Evolutionary conservation across 73 alveolate species (phyloP).

Genomic region (Diophrys sp.): DNA sequence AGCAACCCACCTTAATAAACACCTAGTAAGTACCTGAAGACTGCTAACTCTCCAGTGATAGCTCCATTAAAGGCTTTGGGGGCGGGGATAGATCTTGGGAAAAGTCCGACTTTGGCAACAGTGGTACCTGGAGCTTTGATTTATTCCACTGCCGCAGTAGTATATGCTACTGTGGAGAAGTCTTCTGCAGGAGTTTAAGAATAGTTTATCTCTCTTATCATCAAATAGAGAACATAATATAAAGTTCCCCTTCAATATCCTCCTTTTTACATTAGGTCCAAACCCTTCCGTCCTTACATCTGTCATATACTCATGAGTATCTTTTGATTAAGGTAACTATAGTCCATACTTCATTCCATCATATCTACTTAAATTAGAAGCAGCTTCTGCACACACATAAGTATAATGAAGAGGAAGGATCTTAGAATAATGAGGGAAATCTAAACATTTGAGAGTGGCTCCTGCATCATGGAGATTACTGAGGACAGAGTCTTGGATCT

Average conservation of each 20-base stretch:
- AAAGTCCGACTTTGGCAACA: no score
- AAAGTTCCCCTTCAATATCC: constrained; percentile 51
- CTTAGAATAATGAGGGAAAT: constrained; percentile 28
- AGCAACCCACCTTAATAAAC: no score
- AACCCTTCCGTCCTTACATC: constrained; percentile 37
- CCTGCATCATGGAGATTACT: constrained; percentile 17
- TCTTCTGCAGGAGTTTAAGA: no score
- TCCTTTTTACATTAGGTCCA: constrained; percentile 55
- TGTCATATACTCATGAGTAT: constrained; percentile 20
- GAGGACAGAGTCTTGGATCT: constrained; percentile 2
- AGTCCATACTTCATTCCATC: constrained; percentile 61
- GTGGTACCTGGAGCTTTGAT: no score
- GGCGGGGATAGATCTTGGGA: no score
- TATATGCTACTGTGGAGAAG: no score
- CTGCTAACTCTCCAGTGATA: no score
- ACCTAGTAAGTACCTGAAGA: no score
- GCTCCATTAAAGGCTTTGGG: no score
- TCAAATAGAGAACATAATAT: constrained; percentile 26
- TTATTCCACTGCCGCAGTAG: no score
- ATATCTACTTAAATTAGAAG: constrained; percentile 45
- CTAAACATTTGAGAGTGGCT: constrained; percentile 12
- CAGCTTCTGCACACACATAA: constrained; percentile 43
- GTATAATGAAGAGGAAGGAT: constrained; percentile 45
- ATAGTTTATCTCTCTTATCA: constrained; percentile 16
- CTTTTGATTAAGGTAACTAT: background rate